Evolutionary conservation across 2,329 filamentous ascomycete species (phyloP).

Genomic region (Penicillium crustosum): DNA sequence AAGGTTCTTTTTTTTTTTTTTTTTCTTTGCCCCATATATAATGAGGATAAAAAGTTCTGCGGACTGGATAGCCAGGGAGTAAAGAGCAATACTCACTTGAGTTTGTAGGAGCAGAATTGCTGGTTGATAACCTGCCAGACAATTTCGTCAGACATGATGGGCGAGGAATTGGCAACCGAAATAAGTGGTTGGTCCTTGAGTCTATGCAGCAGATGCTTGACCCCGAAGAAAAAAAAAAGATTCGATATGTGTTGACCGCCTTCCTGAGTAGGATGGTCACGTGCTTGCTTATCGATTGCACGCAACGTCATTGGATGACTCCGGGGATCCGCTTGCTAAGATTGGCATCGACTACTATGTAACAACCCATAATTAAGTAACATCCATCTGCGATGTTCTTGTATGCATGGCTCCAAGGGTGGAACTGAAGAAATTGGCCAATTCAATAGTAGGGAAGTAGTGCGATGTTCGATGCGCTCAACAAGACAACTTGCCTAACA

Average conservation of each 20-base stretch:
- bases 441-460: background rate
- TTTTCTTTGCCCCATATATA: too few species aligned
- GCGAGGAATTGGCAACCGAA: conserved; percentile 15
- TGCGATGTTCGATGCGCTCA: background rate
- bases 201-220: conserved; percentile 4
- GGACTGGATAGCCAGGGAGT: background rate
- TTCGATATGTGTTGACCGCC: conserved; percentile 6
- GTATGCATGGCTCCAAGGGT: too few species aligned
- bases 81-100: conserved; percentile 63
- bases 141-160: conserved; percentile 78
- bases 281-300: conserved; percentile 36
- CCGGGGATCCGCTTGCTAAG: background rate
- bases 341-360: background rate
- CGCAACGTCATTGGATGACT: conserved; percentile 2
- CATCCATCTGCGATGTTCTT: background rate
- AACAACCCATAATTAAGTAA: background rate
- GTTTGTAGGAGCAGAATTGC: conserved; percentile 91
- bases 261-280: conserved; percentile 22
- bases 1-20: conserved; percentile 9
- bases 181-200: background rate
- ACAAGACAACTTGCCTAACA: background rate
- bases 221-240: conserved; percentile 10
- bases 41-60: conserved; percentile 5
- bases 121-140: conserved; percentile 97
- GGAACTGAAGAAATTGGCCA: background rate